Conservation (phyloP, 257 asterid genomes). For the Salvia rosmarinus region DNA sequence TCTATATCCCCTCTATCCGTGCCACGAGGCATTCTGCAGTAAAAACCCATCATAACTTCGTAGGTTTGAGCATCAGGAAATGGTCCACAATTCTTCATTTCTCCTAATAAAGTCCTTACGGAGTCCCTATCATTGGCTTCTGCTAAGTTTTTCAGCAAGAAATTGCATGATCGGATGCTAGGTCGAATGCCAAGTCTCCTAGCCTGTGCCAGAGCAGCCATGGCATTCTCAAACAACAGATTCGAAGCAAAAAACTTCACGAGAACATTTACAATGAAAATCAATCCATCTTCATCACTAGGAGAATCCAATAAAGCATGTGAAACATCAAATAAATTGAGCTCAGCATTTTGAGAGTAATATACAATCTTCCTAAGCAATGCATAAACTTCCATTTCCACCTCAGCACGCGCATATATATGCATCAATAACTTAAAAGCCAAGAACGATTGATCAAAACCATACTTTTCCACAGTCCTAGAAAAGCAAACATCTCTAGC, state of each 20-base stretch:
- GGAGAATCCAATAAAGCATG: slow-evolving; percentile 36
- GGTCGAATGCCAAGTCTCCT: slow-evolving; percentile 49
- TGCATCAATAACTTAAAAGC: slow-evolving; percentile 50
- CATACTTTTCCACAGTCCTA: slow-evolving; percentile 49
- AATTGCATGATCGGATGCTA: slow-evolving; percentile 54
- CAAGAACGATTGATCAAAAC: slow-evolving; percentile 41
- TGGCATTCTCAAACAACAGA: slow-evolving; percentile 47
- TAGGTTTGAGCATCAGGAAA: slow-evolving; percentile 58
- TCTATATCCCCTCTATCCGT: slow-evolving; percentile 42
- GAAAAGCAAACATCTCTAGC: slow-evolving; percentile 45
- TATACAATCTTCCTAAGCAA: slow-evolving; percentile 49
- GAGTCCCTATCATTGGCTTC: slow-evolving; percentile 45
- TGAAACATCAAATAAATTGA: slow-evolving; percentile 45
- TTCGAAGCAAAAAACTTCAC: slow-evolving; percentile 59
- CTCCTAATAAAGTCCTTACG: slow-evolving; percentile 42
- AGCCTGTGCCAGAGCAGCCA: slow-evolving; percentile 47
- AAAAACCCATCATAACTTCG: slow-evolving; percentile 56
- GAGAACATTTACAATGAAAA: slow-evolving; percentile 43
- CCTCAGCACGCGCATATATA: slow-evolving; percentile 53
- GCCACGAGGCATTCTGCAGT: slow-evolving; percentile 41
- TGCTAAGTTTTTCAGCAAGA: slow-evolving; percentile 63
- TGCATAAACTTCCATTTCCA: slow-evolving; percentile 51
- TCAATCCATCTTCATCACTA: slow-evolving; percentile 35
- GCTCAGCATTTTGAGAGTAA: slow-evolving; percentile 41
- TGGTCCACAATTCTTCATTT: slow-evolving; percentile 61